Evolutionary conservation across 2,329 filamentous ascomycete species (phyloP), one percentile per base, ranked within the genome.

Genomic region (Chrysosphaeria jannelii): DNA sequence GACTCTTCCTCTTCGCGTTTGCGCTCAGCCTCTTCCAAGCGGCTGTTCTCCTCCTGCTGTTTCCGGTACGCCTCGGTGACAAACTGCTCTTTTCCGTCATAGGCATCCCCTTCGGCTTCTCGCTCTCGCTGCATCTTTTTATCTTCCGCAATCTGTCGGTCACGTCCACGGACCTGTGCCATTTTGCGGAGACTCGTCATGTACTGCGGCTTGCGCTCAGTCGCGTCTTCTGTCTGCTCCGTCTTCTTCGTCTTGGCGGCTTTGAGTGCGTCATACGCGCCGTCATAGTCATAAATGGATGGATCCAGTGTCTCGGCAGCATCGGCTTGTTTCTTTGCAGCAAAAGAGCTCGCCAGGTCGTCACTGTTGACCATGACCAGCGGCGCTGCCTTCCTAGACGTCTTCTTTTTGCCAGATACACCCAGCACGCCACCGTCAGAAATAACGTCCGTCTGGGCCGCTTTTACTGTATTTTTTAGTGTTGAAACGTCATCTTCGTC

Each of bases 271-370:
- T 81, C 72, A 45, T 76, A 79, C 12, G 75, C 70, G 2, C 57
- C 57, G 39, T 88, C 75, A 46, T 85, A 88, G 44, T 85, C 74
- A 48, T 79, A 85, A 33, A 85, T 65, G 23, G 61, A 66, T 2
- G 70, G 49, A 35, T 85, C 74, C 6, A 69, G 38, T 28, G 60
- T 53, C 29, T 63, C 51, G 3, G 70, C 71, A 10, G 60, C 58
- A 30, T 64, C 51, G 18, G 60, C 57, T 33, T 69, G 53, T 33
- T 57, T 62, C 25, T 59, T 57, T 13, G 68, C 60, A 14, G 60
- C 49, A 15, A 67, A 48, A 2, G 58, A 46, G 34, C 60, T 59
- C 3, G 70, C 71, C 2, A 75, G 52, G 35, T 78, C 68, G 17
- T 56, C 65, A 17, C 56, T n/a, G n/a, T n/a, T n/a, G n/a, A n/a